Evolutionary conservation across 805 yeast species (phyloP), one percentile per base, ranked within the genome.

Genomic region (Candida sakaeoensis): DNA sequence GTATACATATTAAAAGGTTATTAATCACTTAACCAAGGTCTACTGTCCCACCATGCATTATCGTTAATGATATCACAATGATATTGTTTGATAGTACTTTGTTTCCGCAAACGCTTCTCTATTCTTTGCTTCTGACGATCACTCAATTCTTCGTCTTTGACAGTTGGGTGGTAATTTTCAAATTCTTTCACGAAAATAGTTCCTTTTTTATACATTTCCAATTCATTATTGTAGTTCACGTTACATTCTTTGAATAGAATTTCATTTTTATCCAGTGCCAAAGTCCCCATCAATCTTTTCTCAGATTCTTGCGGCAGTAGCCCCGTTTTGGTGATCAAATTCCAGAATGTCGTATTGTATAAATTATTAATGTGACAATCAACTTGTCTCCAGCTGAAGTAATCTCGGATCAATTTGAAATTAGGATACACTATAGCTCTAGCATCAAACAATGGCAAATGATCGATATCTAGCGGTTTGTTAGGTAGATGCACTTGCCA

Each of bases 281-380:
- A 52, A 0, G 98, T 86, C 1, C 96, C 96, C 41, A 75, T 72
- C 23, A 93, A 71, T 48, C 61, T 68, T 35, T 79, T 71, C 53
- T 93, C 97, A 0, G 98, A 95, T 26, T 88, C 93, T 46, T 77
- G 77, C 0, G 95, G 79, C 0, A 83, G 74, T 61, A 85, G 42
- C 0, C 81, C 82, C 7, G 22, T 16, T 45, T 74, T 69, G 14
- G 67, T 55, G 0, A 93, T 91, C 52, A 93, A 68, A 5, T 79
- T 70, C 99, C 99, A 93, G 57, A 93, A 93, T 0, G 88, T 70
- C 0, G 99, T 93, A 55, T 93, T 93, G 67, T 91, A 93, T 44
- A 93, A 62, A 58, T 93, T 93, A 59, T 93, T 93, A 40, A 93
- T 93, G 63, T 93, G 99, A 37, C 93, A 93, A 57, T 93, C 99